Evolutionary conservation across 2,329 filamentous ascomycete genomes (phyloP), one percentile per base, ranked within the genome.

Genomic region (Calycina marina): DNA sequence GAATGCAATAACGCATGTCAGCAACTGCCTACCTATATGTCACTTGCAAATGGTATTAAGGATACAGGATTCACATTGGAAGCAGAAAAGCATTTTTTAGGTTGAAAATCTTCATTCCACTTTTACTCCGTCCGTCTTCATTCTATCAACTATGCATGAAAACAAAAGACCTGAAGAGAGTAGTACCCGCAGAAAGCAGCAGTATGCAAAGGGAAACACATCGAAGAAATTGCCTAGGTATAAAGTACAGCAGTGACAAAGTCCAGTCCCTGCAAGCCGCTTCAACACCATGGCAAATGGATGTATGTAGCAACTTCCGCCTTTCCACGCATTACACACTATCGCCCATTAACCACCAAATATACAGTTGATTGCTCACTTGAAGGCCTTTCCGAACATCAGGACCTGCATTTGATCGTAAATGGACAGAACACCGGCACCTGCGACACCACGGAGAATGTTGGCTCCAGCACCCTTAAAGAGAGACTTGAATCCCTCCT

Each of bases 381-480:
- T 93, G 86, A 86, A 98, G 73, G 85, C 83, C 86, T 98, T 96
- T 66, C 90, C 90, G 83, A 98, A 98, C 67, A 98, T 68, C 64
- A 98, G 67, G 63, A 98, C 77, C 81, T 98, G 90, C 65, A 83
- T 83, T 77, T 96, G 88, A 66, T 98, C 90, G 72, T 98, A 98
- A 84, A 98, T 94, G 65, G 90, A 98, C 63, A 98, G 76, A 62
- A 98, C 90, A 98, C 90, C 90, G 72, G 90, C 90, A 84, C 90
- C 92, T 60, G 90, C 90, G 60, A 98, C 90, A 94, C 90, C 92
- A 93, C 90, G 90, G 71, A 98, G 90, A 61, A 98, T 98, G 84
- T 98, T 98, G 77, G 90, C 90, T 84, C 90, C 90, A 62, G 90
- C 90, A 86, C 90, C 90, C 84, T 98, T 98, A 86, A 98, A 98